Conservation (phyloP, 202 grass and related monocot genomes). For the Panicum hallii region DNA sequence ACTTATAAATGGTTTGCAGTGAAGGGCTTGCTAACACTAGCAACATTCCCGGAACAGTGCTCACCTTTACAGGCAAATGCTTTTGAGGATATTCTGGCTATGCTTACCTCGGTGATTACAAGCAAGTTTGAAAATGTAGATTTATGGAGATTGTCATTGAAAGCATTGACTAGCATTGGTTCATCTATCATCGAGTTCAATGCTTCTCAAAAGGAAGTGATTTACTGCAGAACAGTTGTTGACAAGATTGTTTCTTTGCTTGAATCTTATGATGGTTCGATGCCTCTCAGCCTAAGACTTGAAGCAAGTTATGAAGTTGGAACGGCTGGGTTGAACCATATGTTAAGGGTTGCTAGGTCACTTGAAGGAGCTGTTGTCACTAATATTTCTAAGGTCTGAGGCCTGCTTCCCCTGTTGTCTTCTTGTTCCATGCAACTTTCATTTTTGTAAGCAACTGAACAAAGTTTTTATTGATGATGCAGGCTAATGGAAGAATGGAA, state of each 20-base stretch:
- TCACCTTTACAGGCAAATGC: constrained; percentile 59
- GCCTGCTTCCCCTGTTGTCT: constrained; percentile 34
- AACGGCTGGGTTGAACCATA: constrained; percentile 54
- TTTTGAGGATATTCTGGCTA: constrained; percentile 69
- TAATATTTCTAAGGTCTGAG: constrained; percentile 68
- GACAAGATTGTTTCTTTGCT: constrained; percentile 68
- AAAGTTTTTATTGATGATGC: constrained; percentile 39
- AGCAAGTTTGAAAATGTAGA: constrained; percentile 55
- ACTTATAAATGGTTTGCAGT: constrained; percentile 64
- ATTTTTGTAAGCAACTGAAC: constrained; percentile 40
- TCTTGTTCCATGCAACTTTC: constrained; percentile 17
- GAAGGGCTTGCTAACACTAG: constrained; percentile 76
- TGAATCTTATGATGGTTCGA: constrained; percentile 57
- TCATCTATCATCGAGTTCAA: constrained; percentile 58
- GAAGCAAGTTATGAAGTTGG: constrained; percentile 81
- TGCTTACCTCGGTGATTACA: constrained; percentile 64
- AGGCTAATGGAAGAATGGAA: constrained; percentile 57
- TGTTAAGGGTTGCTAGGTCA: constrained; percentile 67
- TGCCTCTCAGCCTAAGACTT: constrained; percentile 72
- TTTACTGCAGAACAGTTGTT: constrained; percentile 73
- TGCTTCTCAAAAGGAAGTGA: constrained; percentile 60
- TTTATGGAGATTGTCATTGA: constrained; percentile 80
- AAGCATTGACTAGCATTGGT: constrained; percentile 73
- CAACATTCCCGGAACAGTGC: constrained; percentile 74
- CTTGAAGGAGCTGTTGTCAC: constrained; percentile 72